Conservation (phyloP, 2,329 filamentous ascomycete genomes). For the Aspergillus uvarum region DNA sequence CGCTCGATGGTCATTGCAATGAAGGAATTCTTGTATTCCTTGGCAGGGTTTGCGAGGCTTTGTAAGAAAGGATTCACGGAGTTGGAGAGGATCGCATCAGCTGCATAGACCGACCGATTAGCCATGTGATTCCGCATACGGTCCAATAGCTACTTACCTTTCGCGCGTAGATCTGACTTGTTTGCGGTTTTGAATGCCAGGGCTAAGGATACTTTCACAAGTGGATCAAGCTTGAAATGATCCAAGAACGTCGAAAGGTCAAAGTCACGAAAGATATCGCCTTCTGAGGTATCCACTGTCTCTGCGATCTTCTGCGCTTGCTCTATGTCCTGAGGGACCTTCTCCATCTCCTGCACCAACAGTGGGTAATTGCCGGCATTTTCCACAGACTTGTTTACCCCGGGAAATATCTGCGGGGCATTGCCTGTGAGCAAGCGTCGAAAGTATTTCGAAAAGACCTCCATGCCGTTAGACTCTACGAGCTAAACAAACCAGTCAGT, state of each 20-base stretch:
- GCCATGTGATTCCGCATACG: background rate
- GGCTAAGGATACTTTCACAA: constrained; percentile 83
- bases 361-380: constrained; percentile 82
- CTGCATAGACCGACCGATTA: constrained; percentile 48
- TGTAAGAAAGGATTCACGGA: constrained; percentile 77
- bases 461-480: constrained; percentile 98
- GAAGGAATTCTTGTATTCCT: constrained; percentile 67
- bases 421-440: constrained; percentile 88
- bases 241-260: constrained; percentile 94
- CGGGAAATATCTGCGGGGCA: constrained; percentile 85
- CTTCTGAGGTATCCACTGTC: constrained; percentile 83
- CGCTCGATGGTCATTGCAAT: constrained; percentile 80
- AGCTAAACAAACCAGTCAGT: constrained; percentile 55
- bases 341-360: constrained; percentile 78
- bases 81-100: constrained; percentile 83
- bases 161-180: constrained; percentile 78
- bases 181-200: constrained; percentile 83
- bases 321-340: constrained; percentile 74
- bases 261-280: constrained; percentile 93
- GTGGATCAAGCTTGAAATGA: constrained; percentile 87
- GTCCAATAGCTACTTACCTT: constrained; percentile 61
- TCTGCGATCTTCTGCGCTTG: constrained; percentile 91
- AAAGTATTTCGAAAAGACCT: constrained; percentile 96
- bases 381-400: constrained; percentile 68
- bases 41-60: constrained; percentile 67